Base-by-base conservation (phyloP, 139 green algal genomes). In the Tetradesmus lagerheimii region DNA sequence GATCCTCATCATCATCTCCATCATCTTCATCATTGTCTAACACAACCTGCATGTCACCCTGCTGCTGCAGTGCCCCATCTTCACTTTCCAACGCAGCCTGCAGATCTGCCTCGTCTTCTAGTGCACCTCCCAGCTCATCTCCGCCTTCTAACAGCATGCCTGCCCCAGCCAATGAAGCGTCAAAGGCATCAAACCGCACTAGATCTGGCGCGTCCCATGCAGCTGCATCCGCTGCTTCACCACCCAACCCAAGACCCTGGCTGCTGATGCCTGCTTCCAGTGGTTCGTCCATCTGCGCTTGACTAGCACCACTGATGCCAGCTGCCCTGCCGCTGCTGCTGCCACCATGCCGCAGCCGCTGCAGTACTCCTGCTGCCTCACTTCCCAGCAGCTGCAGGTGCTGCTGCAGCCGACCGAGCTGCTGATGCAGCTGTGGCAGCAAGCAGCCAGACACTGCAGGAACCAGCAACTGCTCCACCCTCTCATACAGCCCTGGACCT, bases 111-210 rank as follows among this genome's bases (percentile, higher is more conserved):
- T 71, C n/a, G n/a, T 41, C 29, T 12, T 92, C 74, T 20, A 92
- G 74, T n/a, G 64, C 90, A 1, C 71, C 66, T 25, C 78, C 71
- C 2, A 93, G n/a, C 9, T 90, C 87, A 9, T 74, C 79, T n/a
- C 1, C 81, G 31, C 62, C 85, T 23, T 90, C 91, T 9, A 92
- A 25, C 35, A 80, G 11, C 82, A 92, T 86, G 6, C 85, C 91
- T 5, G 78, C 86, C 1, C 89, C 91, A 3, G 82, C 43, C 15
- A 90, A 14, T 1, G 14, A 62, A 0, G 35, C 38, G 25, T 93
- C 90, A 84, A 94, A 94, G 71, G 66, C 90, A 39, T 81, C 79
- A 81, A 94, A 94, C 0, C 88, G 88, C 23, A 94, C 92, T 35
- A 94, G 88, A n/a, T 89, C 86, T 2, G 74, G 75, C n/a, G 35